Conservation (phyloP, 306 rosid species). For the Betula pendula region DNA sequence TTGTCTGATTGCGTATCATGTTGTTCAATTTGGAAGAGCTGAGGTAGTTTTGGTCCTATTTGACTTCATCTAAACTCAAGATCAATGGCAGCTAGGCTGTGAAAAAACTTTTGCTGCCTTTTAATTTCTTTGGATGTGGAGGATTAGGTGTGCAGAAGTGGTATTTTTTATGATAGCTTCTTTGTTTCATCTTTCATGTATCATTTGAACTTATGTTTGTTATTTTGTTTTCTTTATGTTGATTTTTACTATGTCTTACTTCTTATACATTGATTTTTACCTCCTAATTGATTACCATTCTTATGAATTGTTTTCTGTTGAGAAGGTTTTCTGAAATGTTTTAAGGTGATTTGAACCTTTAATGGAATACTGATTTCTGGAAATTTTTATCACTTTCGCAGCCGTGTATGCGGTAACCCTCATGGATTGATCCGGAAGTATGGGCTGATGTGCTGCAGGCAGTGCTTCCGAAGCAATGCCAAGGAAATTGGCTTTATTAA, state of each 20-base stretch:
- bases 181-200: too few relatives aligned
- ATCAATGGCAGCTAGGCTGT: too few relatives aligned
- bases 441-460: constrained; percentile 61
- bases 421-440: constrained; percentile 62
- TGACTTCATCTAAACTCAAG: too few relatives aligned
- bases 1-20: background rate
- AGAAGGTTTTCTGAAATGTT: background rate
- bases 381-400: constrained; percentile 16
- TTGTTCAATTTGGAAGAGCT: too few relatives aligned
- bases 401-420: constrained; percentile 62
- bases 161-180: too few relatives aligned
- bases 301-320: background rate
- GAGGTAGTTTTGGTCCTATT: too few relatives aligned
- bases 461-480: constrained; percentile 67
- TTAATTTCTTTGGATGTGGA: too few relatives aligned
- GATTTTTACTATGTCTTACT: background rate
- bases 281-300: background rate
- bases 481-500: constrained; percentile 63
- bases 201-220: too few relatives aligned
- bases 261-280: background rate
- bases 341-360: background rate
- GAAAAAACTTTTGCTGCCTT: too few relatives aligned
- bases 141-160: too few relatives aligned
- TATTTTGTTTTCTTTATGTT: background rate
- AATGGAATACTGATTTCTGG: background rate